Base-by-base conservation (phyloP, 164 flowering plant species). In the Sedum album region DNA sequence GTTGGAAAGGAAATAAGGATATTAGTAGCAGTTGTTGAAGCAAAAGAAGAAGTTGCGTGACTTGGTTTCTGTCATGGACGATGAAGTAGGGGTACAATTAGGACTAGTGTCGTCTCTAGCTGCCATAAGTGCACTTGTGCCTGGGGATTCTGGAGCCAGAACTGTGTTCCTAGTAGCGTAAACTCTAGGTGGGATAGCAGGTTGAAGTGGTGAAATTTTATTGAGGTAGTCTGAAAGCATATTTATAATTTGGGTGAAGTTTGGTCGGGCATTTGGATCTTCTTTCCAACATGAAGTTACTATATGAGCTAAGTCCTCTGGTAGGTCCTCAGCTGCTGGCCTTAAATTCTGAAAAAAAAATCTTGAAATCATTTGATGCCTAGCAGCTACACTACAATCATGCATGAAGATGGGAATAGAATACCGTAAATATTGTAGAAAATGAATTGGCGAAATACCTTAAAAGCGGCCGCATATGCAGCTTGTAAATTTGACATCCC, bases 401-500 rank as follows among this genome's bases (percentile, higher is more conserved):
- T 21, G 35, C 28, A 18, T 63, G 41, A 13, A 63, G 36, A 6
- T 1, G 2, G 13, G 17, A 63, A 38, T 6, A 1, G 8, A 41
- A 41, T 41, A 41, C 46, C 46, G 11, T n/a, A n/a, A n/a, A n/a
- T n/a, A 41, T 8, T 41, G 9, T 41, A 41, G 46, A 41, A 41
- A 41, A 28, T 65, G 36, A 35, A 72, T 5, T 60, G 14, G 38
- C 17, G 36, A 66, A 39, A 66, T 31, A 90, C 98, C 80, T 91
- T 94, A 65, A 94, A 94, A 71, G 97, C 98, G 21, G 98, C 98
- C 8, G 97, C 98, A 82, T 91, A 94, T 26, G 98, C 96, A 11
- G 97, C 98, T 72, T 91, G 98, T 44, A 94, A 76, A 80, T 94
- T 94, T 35, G 98, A 91, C 98, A 91, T 94, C 81, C 97, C 97